Evolutionary conservation across 192 early-diverging fungal species (phyloP).

Genomic region (Coemansia pectinata): DNA sequence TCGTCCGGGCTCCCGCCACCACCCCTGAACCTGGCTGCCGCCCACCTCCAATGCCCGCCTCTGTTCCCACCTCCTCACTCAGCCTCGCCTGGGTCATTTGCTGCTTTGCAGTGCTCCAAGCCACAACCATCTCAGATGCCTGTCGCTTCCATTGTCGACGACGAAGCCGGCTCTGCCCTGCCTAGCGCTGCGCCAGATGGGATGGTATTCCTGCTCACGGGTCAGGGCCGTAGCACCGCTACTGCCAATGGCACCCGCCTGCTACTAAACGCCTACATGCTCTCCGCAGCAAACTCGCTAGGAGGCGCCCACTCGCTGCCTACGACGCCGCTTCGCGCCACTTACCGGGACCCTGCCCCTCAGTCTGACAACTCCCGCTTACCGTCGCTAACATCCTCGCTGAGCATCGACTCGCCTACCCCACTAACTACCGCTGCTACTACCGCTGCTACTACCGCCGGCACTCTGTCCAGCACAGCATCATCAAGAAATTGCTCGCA

Average conservation of each 20-base stretch:
- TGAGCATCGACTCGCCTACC: neutral
- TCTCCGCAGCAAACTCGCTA: slow-evolving; percentile 8
- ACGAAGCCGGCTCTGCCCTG: slow-evolving; percentile 21
- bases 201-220: slow-evolving; percentile 39
- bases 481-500: slow-evolving; percentile 23
- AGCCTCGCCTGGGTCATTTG: slow-evolving; percentile 23
- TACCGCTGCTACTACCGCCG: slow-evolving; percentile 1
- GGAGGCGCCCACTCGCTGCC: slow-evolving; percentile 52
- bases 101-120: slow-evolving; percentile 21
- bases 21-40: slow-evolving; percentile 44
- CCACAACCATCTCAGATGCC: slow-evolving; percentile 20
- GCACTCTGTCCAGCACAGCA: slow-evolving; percentile 20
- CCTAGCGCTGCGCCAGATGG: slow-evolving; percentile 7
- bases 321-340: slow-evolving; percentile 37
- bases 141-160: slow-evolving; percentile 27
- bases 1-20: slow-evolving; percentile 46
- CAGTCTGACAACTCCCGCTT: neutral
- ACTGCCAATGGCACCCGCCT: slow-evolving; percentile 45
- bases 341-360: slow-evolving; percentile 6
- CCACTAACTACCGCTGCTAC: neutral
- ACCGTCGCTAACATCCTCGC: neutral
- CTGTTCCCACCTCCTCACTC: slow-evolving; percentile 34
- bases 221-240: slow-evolving; percentile 45
- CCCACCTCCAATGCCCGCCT: slow-evolving; percentile 38
- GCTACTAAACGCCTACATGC: slow-evolving; percentile 19